phyloP scores from a whole-genome alignment of 805 yeast genomes.

The Yarrowia deformans region DNA sequence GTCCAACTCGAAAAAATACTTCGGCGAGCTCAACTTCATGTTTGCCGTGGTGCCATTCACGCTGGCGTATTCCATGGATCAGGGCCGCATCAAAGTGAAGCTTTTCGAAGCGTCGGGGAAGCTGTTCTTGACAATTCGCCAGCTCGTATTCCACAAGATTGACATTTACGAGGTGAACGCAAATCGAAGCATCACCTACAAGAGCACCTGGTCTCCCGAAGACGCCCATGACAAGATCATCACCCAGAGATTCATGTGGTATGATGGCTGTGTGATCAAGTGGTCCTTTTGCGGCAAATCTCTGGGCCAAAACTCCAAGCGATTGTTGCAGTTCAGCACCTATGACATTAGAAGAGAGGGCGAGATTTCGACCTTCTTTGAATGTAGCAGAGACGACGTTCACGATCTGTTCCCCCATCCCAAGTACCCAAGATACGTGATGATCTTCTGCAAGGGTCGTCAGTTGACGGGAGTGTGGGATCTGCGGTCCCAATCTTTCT shows the following conservation, averaged over 20 bases:
- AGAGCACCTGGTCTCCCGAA: conserved; percentile 16
- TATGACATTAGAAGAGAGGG: conserved; percentile 9
- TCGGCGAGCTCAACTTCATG: conserved; percentile 14
- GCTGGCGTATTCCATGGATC: conserved; percentile 18
- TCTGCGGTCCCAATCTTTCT: background rate
- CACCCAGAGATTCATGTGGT: conserved; percentile 29
- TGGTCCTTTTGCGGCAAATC: conserved; percentile 28
- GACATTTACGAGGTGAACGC: conserved; percentile 13
- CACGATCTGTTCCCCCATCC: conserved; percentile 32
- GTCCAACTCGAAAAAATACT: conserved; percentile 12
- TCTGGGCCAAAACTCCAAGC: background rate
- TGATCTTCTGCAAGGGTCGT: conserved; percentile 1
- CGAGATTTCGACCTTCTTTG: conserved; percentile 8
- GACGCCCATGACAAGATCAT: conserved; percentile 6
- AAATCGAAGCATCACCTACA: background rate
- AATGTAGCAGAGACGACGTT: conserved; percentile 2
- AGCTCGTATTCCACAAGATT: conserved; percentile 21
- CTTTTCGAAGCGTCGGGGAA: conserved; percentile 25
- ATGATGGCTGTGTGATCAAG: conserved; percentile 19
- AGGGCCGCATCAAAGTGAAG: conserved; percentile 22
- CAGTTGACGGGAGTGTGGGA: conserved; percentile 26
- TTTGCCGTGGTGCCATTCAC: background rate
- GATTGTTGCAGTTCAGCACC: conserved; percentile 12
- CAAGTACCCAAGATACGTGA: conserved; percentile 3
- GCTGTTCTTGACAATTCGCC: conserved; percentile 14